Percentiles rank a stretch among this genome's conserved stretches.
Conservation (phyloP, 2,329 filamentous ascomycete genomes). For the Ophiocordyceps camponoti-floridani region DNA sequence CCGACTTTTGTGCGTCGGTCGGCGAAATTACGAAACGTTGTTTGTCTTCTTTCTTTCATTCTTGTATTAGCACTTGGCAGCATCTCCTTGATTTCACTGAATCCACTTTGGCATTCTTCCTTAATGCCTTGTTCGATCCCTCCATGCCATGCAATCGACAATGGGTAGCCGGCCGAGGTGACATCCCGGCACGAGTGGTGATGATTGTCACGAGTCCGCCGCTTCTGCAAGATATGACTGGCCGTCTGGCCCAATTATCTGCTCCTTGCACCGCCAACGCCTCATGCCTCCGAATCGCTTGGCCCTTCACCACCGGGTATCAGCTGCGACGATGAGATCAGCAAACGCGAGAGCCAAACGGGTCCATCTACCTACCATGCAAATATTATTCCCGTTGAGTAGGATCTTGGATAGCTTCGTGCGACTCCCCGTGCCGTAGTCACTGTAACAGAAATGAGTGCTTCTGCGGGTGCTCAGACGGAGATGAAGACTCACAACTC, state of each 20-base stretch:
- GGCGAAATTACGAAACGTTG: background rate
- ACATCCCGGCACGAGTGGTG: too few species aligned
- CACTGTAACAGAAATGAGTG: constrained; percentile 31
- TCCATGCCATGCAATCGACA: background rate
- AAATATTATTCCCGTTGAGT: constrained; percentile 95
- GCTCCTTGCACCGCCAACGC: background rate
- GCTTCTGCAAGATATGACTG: too few species aligned
- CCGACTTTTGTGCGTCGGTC: constrained; percentile 1
- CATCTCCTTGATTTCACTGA: background rate
- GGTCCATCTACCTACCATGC: constrained; percentile 57
- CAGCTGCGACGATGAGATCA: constrained; percentile 30
- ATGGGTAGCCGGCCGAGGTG: background rate
- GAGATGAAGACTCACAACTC: constrained; percentile 54
- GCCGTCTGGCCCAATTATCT: background rate
- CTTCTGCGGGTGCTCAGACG: background rate
- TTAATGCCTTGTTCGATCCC: background rate
- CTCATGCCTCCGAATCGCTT: constrained; percentile 1
- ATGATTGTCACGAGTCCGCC: too few species aligned
- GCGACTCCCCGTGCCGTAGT: constrained; percentile 74
- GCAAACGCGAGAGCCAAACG: too few species aligned
- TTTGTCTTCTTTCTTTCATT: background rate
- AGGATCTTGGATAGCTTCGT: constrained; percentile 87
- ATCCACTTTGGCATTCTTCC: background rate
- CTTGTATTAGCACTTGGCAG: background rate
- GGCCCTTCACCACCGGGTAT: constrained; percentile 66